phyloP scores from a whole-genome alignment of 176 grass and related monocot genomes.

The Musa troglodytarum region DNA sequence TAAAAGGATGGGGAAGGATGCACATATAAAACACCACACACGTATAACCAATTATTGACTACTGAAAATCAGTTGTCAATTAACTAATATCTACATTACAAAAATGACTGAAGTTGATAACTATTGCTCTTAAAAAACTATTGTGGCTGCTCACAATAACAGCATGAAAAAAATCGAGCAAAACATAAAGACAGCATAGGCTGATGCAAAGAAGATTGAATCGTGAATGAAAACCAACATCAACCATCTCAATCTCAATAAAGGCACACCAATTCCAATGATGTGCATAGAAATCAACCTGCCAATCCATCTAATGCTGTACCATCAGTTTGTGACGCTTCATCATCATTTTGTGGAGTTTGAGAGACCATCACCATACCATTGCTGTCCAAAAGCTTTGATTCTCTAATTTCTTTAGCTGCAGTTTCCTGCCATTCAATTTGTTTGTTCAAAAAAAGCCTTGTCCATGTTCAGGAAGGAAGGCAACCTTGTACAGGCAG shows the following conservation, averaged over 20 bases:
- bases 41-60: no score
- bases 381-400: background rate
- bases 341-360: slow-evolving; percentile 3
- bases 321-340: background rate
- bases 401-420: background rate
- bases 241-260: background rate
- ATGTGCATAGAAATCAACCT: background rate
- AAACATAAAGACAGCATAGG: background rate
- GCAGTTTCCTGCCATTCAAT: background rate
- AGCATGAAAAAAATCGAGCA: no score
- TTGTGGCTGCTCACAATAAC: no score
- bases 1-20: no score
- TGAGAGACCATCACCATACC: background rate
- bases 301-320: slow-evolving; percentile 8
- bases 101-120: no score
- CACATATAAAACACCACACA: no score
- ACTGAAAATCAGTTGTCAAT: no score
- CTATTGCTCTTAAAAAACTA: no score
- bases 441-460: background rate
- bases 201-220: background rate
- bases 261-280: background rate
- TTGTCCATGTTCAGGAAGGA: background rate
- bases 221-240: background rate
- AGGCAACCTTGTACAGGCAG: no score
- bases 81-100: no score